phyloP scores from a whole-genome alignment of 192 early-diverging fungal species.

The Backusella circina region DNA sequence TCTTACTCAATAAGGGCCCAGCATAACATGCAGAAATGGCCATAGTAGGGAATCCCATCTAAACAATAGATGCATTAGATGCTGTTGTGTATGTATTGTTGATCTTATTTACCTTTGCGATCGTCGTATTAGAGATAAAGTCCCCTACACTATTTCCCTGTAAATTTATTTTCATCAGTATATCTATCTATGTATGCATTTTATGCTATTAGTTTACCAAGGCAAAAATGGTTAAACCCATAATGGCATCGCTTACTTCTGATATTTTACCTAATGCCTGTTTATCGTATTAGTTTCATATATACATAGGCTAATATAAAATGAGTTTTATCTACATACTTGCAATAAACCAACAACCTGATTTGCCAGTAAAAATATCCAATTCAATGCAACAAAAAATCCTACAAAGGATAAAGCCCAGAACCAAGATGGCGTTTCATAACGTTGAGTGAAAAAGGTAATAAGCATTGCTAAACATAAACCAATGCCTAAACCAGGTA shows the following conservation, averaged over 20 bases:
- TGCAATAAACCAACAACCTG: conserved; percentile 85
- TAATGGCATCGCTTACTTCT: conserved; percentile 72
- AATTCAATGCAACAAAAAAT: conserved; percentile 71
- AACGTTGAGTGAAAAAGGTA: conserved; percentile 22
- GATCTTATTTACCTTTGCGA: conserved; percentile 55
- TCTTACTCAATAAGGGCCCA: conserved; percentile 82
- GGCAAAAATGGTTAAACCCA: conserved; percentile 82
- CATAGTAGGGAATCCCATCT: conserved; percentile 93
- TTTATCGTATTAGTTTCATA: not conserved
- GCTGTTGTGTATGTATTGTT: not conserved
- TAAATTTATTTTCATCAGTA: conserved; percentile 2
- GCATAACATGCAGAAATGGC: conserved; percentile 93
- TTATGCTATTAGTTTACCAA: conserved; percentile 44
- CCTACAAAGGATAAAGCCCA: conserved; percentile 56
- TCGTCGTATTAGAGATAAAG: conserved; percentile 85
- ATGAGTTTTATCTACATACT: conserved; percentile 16
- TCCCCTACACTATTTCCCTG: conserved; percentile 82
- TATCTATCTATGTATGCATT: not conserved
- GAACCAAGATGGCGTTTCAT: conserved; percentile 38
- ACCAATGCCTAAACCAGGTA: conserved; percentile 29
- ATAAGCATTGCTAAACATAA: conserved; percentile 24
- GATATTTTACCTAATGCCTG: conserved; percentile 70
- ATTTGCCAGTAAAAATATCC: conserved; percentile 87
- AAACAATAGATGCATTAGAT: not conserved
- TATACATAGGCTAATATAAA: not conserved